phyloP scores from a whole-genome alignment of 768 basidiomycete genomes.

The Daedaleopsis nitida region DNA sequence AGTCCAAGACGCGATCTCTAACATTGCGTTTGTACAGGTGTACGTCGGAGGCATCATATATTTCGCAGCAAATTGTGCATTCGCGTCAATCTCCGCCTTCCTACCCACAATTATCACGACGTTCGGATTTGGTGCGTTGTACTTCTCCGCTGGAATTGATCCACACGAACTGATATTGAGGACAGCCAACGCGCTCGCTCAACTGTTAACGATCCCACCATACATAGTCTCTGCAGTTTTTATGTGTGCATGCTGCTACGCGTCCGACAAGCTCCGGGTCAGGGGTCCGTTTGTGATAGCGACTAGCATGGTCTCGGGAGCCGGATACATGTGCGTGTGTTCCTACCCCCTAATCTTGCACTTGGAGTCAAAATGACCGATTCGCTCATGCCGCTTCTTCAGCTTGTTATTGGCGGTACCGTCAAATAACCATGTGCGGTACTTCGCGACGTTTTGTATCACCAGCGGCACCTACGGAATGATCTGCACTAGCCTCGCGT shows the following conservation, averaged over 20 bases:
- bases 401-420: constrained; percentile 58
- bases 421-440: constrained; percentile 57
- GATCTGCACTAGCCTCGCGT: constrained; percentile 71
- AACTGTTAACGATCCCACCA: constrained; percentile 78
- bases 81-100: constrained; percentile 86
- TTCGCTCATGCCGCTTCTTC: neutral
- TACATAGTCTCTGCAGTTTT: constrained; percentile 72
- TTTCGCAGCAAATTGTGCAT: constrained; percentile 74
- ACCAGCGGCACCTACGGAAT: constrained; percentile 74
- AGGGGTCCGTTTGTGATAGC: constrained; percentile 53
- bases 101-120: constrained; percentile 80
- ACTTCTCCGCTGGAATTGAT: constrained; percentile 51
- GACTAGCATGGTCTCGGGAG: constrained; percentile 46
- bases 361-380: neutral
- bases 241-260: constrained; percentile 54
- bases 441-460: constrained; percentile 78
- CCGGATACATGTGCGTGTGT: constrained; percentile 61
- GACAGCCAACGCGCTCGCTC: constrained; percentile 62
- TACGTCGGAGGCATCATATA: constrained; percentile 73
- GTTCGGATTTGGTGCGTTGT: constrained; percentile 67
- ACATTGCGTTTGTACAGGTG: constrained; percentile 37
- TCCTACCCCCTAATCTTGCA: neutral
- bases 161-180: constrained; percentile 27
- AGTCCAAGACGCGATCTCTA: neutral
- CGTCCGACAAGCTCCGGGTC: constrained; percentile 64